Evolutionary conservation across 768 basidiomycete species (phyloP), one percentile per base, ranked within the genome.

Genomic region (Calocera viscosa): DNA sequence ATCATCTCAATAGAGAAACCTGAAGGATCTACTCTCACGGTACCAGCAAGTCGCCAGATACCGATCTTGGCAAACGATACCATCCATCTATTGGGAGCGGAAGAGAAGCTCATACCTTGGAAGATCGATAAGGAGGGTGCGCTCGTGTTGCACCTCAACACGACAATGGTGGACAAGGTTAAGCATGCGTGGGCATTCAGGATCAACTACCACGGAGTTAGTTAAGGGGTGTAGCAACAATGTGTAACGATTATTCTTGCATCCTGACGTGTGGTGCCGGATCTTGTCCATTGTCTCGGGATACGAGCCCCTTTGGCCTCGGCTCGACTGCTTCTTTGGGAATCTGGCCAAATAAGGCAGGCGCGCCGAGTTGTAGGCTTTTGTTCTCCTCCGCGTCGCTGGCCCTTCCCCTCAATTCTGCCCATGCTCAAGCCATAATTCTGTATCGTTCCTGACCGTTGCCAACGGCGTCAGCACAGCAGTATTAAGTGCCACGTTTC

Each of bases 1-100:
- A 76, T 84, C 68, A 72, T 83, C 40, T 75, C 80, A 0, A 79
- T 84, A 64, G 67, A 74, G 38, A 38, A 39, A 28, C n/a, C 60
- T n/a, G 28, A 35, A 64, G 35, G 64, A 49, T 5, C 30, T 10
- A 60, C 53, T 2, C 53, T 60, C 26, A 60, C 2, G 14, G 30
- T 60, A 28, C 53, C 53, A 2, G 53, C 53, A 32, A 60, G 53
- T 19, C 53, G 53, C 11, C 53, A 60, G 30, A 60, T 60, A 28
- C 53, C 53, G 24, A 60, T 60, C 24, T 60, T 60, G 53, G 26
- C 53, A 32, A 60, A 60, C 26, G 53, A 60, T 60, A 60, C 53
- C 30, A 32, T 60, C 30, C 53, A 60, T 32, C 30, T 60, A 26
- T 22, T 60, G 11, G 53, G 53, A 8, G 53, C 53, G 53, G 30